Base-by-base conservation (phyloP, 371 early-diverging fungal species). In the Mucor velutinosus region DNA sequence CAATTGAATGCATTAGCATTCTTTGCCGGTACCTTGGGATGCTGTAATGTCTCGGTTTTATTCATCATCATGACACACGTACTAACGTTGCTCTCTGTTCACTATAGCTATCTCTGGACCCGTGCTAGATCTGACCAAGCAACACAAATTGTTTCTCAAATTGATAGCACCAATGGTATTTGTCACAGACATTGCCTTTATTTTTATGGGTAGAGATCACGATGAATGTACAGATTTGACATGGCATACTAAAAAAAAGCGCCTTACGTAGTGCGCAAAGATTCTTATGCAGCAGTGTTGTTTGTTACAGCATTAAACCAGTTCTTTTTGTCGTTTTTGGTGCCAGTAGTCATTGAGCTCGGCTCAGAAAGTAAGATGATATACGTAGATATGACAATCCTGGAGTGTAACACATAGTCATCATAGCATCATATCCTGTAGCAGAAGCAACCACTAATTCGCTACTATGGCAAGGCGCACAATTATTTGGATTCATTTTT, bases 321-420 rank as follows among this genome's bases (percentile, higher is more conserved):
- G 37, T 70, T 84, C 45, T 81, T 78, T 64, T 70, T 86, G 3
- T 85, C 82, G 19, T 74, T 79, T 7, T 66, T 85, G 39, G 72
- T 87, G 39, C 87, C 87, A 11, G 74, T 83, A 0, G 77, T 76
- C 7, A 77, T 85, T 60, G 87, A 87, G 59, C 73, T 85, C 14
- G 82, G 84, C 27, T 79, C 81, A 43, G 87, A 87, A 76, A 77
- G 86, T 78, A 72, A 37, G 69, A 66, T 12, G 23, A 4, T 15
- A 19, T 51, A 53, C 27, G 53, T 27, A 53, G 12, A 23, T 30
- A 25, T 33, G 29, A 23, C 60, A 35, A 35, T 49, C 27, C 23
- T 10, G 41, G 14, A 7, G n/a, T n/a, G n/a, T 43, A 17, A 41
- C 30, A 62, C n/a, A 30, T 51, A 19, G 39, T 8, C 25, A 4